A percentile compares a stretch with the other conserved stretches of the same genome.
phyloP scores from a whole-genome alignment of 108 stramenopile species.

The Nitzschia sp. region DNA sequence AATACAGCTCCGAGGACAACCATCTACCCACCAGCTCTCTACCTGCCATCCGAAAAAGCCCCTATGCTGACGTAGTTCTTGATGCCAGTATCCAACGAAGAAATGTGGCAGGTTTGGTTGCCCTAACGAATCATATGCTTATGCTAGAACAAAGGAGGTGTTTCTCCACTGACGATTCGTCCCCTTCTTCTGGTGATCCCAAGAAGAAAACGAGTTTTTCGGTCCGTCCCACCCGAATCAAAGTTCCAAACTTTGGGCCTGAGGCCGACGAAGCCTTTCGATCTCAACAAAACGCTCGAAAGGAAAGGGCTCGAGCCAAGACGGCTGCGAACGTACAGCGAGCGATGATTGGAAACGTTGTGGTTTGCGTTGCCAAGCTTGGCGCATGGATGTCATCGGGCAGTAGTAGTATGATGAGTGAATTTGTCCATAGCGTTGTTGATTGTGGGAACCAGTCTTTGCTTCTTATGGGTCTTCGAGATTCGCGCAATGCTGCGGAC shows the following conservation, averaged over 20 bases:
- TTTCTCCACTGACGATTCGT: too few species aligned
- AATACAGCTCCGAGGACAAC: too few species aligned
- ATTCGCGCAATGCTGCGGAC: constrained; percentile 77
- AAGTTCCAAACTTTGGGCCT: constrained; percentile 36
- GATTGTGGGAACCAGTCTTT: constrained; percentile 95
- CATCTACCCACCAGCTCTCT: too few species aligned
- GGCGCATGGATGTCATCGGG: constrained; percentile 87
- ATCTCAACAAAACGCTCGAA: constrained; percentile 31
- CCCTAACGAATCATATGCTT: constrained; percentile 8
- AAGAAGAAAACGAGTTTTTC: background rate
- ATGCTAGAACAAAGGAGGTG: constrained; percentile 4
- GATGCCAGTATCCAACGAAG: too few species aligned
- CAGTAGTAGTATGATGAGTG: constrained; percentile 90
- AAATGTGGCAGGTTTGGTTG: background rate
- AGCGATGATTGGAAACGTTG: constrained; percentile 87
- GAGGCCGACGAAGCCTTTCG: constrained; percentile 33
- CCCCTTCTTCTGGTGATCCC: background rate
- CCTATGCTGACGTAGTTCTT: too few species aligned
- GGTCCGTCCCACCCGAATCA: constrained; percentile 3
- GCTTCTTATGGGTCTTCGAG: constrained; percentile 81
- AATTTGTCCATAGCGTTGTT: constrained; percentile 91
- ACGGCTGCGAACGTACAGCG: constrained; percentile 63
- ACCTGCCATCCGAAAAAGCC: too few species aligned
- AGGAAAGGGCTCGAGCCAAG: constrained; percentile 45
- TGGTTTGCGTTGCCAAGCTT: constrained; percentile 87